phyloP scores from a whole-genome alignment of 176 grass and related monocot species.

The Aechmea fasciata region DNA sequence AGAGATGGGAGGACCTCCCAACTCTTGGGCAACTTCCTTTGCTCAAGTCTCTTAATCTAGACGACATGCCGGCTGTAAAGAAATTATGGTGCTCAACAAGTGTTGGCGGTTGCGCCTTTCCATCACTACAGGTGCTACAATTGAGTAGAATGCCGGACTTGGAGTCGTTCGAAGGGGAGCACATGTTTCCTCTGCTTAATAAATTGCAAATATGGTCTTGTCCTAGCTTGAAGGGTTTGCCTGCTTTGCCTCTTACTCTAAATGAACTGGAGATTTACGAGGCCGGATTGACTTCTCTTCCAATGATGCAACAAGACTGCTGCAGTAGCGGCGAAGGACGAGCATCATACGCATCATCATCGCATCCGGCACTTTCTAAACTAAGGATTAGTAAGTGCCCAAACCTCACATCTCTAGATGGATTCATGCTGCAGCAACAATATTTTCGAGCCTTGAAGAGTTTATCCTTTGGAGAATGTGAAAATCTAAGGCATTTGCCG shows the following conservation, averaged over 20 bases:
- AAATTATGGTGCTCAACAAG: neutral
- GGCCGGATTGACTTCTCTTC: constrained; percentile 17
- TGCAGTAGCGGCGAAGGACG: neutral
- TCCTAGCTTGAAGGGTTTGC: constrained; percentile 7
- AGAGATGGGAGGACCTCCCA: constrained; percentile 21
- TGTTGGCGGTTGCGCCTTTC: neutral
- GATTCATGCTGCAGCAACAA: neutral
- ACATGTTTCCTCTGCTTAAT: constrained; percentile 18
- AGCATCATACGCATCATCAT: neutral
- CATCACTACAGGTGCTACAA: constrained; percentile 8
- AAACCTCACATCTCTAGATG: constrained; percentile 13
- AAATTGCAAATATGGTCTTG: neutral
- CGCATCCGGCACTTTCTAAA: neutral
- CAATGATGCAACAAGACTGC: neutral
- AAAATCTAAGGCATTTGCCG: constrained; percentile 21
- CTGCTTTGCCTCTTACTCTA: constrained; percentile 14
- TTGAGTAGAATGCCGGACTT: constrained; percentile 3
- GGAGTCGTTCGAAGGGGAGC: constrained; percentile 9
- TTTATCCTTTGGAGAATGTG: neutral
- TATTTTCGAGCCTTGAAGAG: constrained; percentile 3
- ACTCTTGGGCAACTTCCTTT: constrained; percentile 25
- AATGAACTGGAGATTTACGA: constrained; percentile 7
- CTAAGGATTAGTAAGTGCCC: constrained; percentile 11
- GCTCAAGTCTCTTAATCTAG: constrained; percentile 24
- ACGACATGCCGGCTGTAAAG: constrained; percentile 14